Conservation (phyloP, 371 early-diverging fungal species). For the Apophysomyces variabilis region DNA sequence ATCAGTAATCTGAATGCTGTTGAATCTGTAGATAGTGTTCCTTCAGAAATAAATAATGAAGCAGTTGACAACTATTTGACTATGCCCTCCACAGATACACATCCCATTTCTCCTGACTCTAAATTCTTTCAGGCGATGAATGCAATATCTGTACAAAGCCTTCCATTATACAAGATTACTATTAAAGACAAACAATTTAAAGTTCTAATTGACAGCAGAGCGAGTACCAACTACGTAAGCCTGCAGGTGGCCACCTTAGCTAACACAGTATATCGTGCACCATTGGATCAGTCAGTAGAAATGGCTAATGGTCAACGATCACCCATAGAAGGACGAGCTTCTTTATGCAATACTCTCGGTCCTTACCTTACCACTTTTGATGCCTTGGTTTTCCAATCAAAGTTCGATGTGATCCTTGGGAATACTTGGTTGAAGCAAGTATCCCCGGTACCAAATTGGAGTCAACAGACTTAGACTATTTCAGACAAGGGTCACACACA, state of each 20-base stretch:
- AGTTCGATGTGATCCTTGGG: background rate
- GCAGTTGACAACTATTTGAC: background rate
- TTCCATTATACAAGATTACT: background rate
- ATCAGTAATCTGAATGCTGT: background rate
- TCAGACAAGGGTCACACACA: background rate
- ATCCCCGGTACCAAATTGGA: background rate
- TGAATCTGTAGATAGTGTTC: background rate
- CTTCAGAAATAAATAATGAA: background rate
- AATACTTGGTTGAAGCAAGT: conserved; percentile 8
- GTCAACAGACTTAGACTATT: background rate
- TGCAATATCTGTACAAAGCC: background rate
- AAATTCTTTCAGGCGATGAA: background rate
- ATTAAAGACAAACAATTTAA: background rate
- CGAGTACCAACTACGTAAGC: background rate
- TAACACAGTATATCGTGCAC: background rate
- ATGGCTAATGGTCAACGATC: conserved; percentile 5
- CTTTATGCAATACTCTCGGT: background rate
- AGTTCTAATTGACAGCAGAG: background rate
- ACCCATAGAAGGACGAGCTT: background rate
- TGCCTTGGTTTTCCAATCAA: background rate
- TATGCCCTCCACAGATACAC: background rate
- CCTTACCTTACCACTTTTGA: background rate
- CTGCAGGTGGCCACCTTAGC: background rate
- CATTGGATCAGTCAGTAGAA: background rate
- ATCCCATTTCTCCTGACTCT: background rate